phyloP scores from a whole-genome alignment of 1,139 yeast species.

The Protomyces pachydermus region DNA sequence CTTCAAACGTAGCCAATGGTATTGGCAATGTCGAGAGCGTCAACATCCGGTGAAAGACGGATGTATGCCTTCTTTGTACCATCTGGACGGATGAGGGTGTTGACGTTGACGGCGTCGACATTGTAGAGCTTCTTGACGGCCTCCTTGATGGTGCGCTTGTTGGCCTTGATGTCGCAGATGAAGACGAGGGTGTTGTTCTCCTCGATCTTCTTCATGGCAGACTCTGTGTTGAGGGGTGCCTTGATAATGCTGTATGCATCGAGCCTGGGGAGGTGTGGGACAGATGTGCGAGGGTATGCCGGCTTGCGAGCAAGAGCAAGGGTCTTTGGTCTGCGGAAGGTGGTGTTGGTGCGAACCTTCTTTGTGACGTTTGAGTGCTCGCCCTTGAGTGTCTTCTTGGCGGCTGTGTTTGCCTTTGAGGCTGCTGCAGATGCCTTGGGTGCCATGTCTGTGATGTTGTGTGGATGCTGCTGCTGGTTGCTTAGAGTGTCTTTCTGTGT shows the following conservation, averaged over 20 bases:
- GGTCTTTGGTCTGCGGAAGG: conserved; percentile 97
- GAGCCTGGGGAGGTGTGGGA: conserved; percentile 95
- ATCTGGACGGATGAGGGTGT: conserved; percentile 53
- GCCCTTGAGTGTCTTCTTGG: conserved; percentile 99
- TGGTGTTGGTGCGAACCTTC: conserved; percentile 91
- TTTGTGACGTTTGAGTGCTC: conserved; percentile 82
- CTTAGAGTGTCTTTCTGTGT: not conserved
- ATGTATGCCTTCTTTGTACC: conserved; percentile 99
- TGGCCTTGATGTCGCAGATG: conserved; percentile 94
- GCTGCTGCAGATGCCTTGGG: conserved; percentile 33
- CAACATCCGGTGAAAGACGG: conserved; percentile 98
- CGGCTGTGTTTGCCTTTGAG: conserved; percentile 89
- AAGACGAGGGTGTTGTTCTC: conserved; percentile 98
- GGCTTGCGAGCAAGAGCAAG: conserved; percentile 90
- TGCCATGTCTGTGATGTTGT: not conserved
- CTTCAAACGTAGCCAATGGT: conserved; percentile 42
- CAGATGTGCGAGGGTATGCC: conserved; percentile 91
- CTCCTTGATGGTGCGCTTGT: conserved; percentile 96
- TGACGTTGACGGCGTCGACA: conserved; percentile 73
- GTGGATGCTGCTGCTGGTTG: not conserved
- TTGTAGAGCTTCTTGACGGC: conserved; percentile 98
- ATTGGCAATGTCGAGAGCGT: conserved; percentile 99
- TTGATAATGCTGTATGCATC: conserved; percentile 94
- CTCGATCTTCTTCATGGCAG: conserved; percentile 99
- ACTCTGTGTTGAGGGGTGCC: conserved; percentile 95